These are phyloP conservation scores for Microstroma glucosiphilum DNA, from an alignment of 1,284 basidiomycete genomes.

Conservation along the genomic window DNA sequence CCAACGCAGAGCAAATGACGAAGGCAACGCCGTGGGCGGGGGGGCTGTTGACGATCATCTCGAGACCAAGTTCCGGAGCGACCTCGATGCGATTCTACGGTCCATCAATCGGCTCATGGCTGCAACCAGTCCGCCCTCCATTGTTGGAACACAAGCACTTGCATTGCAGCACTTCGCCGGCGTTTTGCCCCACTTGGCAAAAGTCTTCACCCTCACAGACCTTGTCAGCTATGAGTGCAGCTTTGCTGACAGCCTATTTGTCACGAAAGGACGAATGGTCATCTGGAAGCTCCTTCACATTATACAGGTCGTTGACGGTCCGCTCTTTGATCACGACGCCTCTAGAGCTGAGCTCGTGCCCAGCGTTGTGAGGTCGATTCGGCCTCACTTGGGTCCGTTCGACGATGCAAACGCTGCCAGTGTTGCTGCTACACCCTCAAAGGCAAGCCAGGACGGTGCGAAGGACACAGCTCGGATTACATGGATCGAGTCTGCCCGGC, in stretches of 20 bases:
- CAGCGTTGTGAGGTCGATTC: constrained; percentile 83
- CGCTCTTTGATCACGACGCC: constrained; percentile 75
- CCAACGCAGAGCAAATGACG: constrained; percentile 67
- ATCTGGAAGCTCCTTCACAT: constrained; percentile 92
- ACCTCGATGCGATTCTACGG: constrained; percentile 58
- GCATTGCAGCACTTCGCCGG: constrained; percentile 83
- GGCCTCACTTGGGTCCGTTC: constrained; percentile 85
- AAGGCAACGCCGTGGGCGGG: constrained; percentile 54
- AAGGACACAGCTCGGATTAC: constrained; percentile 62
- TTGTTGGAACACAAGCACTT: constrained; percentile 82
- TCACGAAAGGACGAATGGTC: constrained; percentile 73
- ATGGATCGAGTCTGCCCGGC: constrained; percentile 82
- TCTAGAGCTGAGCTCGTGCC: constrained; percentile 77
- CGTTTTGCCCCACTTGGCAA: constrained; percentile 71
- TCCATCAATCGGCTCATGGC: constrained; percentile 87
- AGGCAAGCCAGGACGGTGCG: constrained; percentile 21
- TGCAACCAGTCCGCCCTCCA: constrained; percentile 67
- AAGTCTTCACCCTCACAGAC: constrained; percentile 37
- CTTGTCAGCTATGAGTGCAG: constrained; percentile 59
- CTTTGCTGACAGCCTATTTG: constrained; percentile 77
- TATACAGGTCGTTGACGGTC: constrained; percentile 78
- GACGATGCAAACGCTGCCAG: constrained; percentile 54
- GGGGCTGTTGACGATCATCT: constrained; percentile 78
- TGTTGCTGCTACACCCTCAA: constrained; percentile 10
- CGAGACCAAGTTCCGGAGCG: constrained; percentile 72